A percentile compares a stretch with the other conserved stretches of the same genome.
Conservation (phyloP, 2,329 filamentous ascomycete species). For the Penicillium sp. region DNA sequence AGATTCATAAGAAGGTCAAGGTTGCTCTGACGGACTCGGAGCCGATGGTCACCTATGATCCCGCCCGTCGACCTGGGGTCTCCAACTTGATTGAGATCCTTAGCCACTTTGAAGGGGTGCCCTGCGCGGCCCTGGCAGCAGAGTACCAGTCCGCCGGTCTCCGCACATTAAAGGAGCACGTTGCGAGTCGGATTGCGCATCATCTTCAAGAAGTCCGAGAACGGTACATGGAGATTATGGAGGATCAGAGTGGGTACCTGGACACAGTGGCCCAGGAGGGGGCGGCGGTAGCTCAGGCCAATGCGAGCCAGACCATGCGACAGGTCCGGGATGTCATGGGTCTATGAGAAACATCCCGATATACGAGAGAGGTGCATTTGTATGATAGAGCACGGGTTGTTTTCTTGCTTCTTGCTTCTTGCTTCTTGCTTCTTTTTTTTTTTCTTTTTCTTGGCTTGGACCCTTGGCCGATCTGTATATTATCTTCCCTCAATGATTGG, state of each 20-base stretch:
- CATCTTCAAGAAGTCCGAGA: conserved; percentile 37
- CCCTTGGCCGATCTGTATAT: too few species aligned
- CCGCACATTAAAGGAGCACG: conserved; percentile 63
- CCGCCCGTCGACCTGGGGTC: conserved; percentile 70
- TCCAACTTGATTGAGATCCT: conserved; percentile 83
- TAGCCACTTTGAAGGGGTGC: conserved; percentile 61
- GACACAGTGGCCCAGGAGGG: conserved; percentile 34
- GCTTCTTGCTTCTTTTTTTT: too few species aligned
- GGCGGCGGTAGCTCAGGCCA: conserved; percentile 31
- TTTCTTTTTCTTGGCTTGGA: too few species aligned
- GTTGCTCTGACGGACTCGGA: conserved; percentile 75
- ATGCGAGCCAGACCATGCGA: conserved; percentile 34
- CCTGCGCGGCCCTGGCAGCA: conserved; percentile 48
- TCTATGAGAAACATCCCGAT: conserved; percentile 18
- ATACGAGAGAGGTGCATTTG: background rate
- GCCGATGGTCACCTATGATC: conserved; percentile 71
- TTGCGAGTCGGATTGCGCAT: conserved; percentile 50
- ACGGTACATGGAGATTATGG: conserved; percentile 32
- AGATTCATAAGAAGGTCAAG: conserved; percentile 70
- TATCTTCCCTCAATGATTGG: too few species aligned
- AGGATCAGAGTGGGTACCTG: conserved; percentile 27
- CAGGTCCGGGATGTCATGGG: conserved; percentile 34
- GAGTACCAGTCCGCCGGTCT: conserved; percentile 51
- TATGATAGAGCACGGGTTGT: too few species aligned
- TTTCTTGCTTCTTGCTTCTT: too few species aligned